These are phyloP conservation scores for Mallotus japonicus DNA, from an alignment of 441 rosid genomes.

Conservation along the genomic window DNA sequence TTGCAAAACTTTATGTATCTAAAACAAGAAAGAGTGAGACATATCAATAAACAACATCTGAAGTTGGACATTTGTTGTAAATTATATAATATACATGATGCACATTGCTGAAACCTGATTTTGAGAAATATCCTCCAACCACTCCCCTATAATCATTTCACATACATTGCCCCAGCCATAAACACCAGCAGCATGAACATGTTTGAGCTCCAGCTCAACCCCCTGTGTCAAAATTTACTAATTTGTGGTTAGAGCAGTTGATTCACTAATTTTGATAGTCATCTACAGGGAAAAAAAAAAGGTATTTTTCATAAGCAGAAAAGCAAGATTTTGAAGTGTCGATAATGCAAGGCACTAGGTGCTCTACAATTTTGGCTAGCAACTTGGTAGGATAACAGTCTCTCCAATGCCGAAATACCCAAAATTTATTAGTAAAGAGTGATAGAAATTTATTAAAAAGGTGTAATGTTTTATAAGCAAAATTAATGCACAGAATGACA, in stretches of 20 bases:
- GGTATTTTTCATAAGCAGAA: neutral
- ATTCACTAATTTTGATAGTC: constrained; percentile 16
- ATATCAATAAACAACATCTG: constrained; percentile 17
- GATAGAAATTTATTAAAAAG: neutral
- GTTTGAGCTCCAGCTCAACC: constrained; percentile 88
- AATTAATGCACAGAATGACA: neutral
- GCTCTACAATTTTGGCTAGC: neutral
- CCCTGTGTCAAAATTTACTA: constrained; percentile 64
- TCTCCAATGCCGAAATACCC: constrained; percentile 4
- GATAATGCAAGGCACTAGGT: neutral
- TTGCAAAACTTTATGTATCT: constrained; percentile 74
- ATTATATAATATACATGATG: constrained; percentile 15
- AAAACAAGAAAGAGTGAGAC: constrained; percentile 24
- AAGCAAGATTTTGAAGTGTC: neutral
- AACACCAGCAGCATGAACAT: constrained; percentile 82
- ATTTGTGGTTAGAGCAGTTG: constrained; percentile 20
- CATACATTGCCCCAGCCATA: constrained; percentile 93
- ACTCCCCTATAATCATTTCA: constrained; percentile 91
- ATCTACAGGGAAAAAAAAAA: neutral
- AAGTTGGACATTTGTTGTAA: constrained; percentile 8
- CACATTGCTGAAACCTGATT: constrained; percentile 66
- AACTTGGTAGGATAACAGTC: neutral
- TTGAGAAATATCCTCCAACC: constrained; percentile 98
- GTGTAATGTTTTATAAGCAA: neutral
- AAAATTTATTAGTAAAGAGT: neutral